Base-by-base conservation (phyloP, 768 basidiomycete species). In the Agaricus sinodeliciosus region DNA sequence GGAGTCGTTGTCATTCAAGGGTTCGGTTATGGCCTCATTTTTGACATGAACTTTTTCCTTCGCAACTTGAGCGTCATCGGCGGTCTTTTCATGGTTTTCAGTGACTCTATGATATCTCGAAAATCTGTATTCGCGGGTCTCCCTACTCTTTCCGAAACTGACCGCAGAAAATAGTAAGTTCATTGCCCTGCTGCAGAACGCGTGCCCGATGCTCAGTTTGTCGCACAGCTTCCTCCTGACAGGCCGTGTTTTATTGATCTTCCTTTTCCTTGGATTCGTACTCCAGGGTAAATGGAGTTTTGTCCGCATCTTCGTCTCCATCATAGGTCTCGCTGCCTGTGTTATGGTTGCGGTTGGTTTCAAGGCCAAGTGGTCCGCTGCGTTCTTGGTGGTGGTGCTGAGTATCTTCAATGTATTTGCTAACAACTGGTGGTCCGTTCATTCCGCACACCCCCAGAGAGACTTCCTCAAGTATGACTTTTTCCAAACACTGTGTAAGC, bases 391-490 rank as follows among this genome's bases (percentile, higher is more conserved):
- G 55, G 69, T 96, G 58, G 78, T 94, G 3, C 71, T 99, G 62
- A 91, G 89, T 64, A 68, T 91, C 61, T 97, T 98, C 85, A 99
- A 99, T 66, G 93, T 95, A 31, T 90, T 95, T 62, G 90, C 89
- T 69, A 99, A 99, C 78, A 96, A 97, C 72, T 99, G 90, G 89
- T 99, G 95, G 95, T 85, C 80, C 60, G 85, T 98, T 19, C 86
- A 93, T 67, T 80, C 85, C 42, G 82, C 85, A 41, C 96, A 98
- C 68, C 95, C 95, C 58, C 91, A 94, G 63, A 81, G 94, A 22
- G 96, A 99, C 66, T 99, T 98, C 84, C 81, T 98, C 63, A 97
- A 97, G 89, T 94, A 97, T 64, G 96, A 99, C 72, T 99, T 99
- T 75, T 97, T 96, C 88, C 94, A 97, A 72, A 98, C 94, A 28